Base-by-base conservation (phyloP, 2,329 filamentous ascomycete species). In the Colletotrichum noveboracense region DNA sequence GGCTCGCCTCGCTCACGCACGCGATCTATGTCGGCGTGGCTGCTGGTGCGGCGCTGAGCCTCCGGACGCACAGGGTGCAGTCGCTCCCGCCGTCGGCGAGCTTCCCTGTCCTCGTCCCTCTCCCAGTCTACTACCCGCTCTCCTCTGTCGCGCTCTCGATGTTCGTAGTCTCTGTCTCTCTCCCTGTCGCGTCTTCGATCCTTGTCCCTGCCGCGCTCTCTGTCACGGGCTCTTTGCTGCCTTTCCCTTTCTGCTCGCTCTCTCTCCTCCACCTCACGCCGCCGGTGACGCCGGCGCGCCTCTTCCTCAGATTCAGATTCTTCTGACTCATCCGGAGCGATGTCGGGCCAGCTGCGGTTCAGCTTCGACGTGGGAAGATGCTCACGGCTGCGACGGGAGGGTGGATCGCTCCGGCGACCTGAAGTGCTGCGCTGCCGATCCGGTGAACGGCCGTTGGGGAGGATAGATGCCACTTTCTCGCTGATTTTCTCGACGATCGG, bases 11-110 rank as follows among this genome's bases (percentile, higher is more conserved):
- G 56, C 18, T 76, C 76, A 18, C 75, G 68, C 75, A 77, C 74
- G 9, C 88, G 83, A 75, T 89, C 88, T 38, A 86, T 82, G 75
- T 90, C 88, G 28, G 87, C 86, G 75, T 89, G 88, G 78, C 88
- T 89, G 80, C 88, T 89, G 5, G 88, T 87, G 60, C 88, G 82
- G 62, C 87, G 83, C 32, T 85, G 81, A 16, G 82, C 79, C 2
- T 87, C 86, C 2, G 86, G 84, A n/a, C 87, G 83, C 34, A 84
- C 80, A 14, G 85, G 79, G 76, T 87, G 84, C 30, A 75, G 78
- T 14, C 77, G 76, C 9, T 84, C 83, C 60, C 84, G 82, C 66
- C 82, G 79, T 43, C 78, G 76, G 24, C 79, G 77, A 1, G 79
- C 72, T 18, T 84, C 84, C 38, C 81, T 80, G 10, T 84, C 84